Conservation (phyloP, 495 filamentous ascomycete genomes). For the Polyplosphaeria fusca region DNA sequence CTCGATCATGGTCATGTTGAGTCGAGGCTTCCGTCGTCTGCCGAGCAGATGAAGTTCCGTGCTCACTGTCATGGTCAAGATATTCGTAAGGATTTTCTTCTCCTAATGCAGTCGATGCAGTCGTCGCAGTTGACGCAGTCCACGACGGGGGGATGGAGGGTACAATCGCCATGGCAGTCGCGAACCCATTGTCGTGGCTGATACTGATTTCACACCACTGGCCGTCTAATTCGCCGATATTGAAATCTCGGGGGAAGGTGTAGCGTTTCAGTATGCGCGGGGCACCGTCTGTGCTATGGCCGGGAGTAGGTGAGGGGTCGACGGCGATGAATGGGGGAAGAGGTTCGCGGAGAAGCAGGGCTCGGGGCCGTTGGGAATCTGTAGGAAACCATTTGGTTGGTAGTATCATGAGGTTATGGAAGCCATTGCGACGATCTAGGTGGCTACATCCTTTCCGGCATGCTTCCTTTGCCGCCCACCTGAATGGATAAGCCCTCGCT, state of each 20-base stretch:
- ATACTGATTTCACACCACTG: slow-evolving; percentile 31
- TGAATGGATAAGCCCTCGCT: not conserved
- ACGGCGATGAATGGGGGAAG: not conserved
- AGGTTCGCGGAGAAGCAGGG: slow-evolving; percentile 12
- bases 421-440: slow-evolving; percentile 1
- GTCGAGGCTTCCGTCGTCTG: no score
- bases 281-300: no score
- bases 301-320: not conserved
- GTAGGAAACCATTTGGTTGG: no score
- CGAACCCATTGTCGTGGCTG: slow-evolving; percentile 18
- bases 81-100: no score
- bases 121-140: no score
- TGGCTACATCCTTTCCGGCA: slow-evolving; percentile 23
- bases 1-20: no score
- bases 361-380: not conserved
- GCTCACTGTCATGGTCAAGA: no score
- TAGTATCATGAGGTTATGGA: slow-evolving; percentile 24
- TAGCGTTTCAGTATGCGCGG: no score
- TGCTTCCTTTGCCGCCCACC: slow-evolving; percentile 32
- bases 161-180: slow-evolving; percentile 22
- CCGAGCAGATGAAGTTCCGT: no score
- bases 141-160: slow-evolving; percentile 3
- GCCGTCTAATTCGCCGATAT: slow-evolving; percentile 9
- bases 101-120: no score
- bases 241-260: no score